Evolutionary conservation across 371 early-diverging fungal genomes (phyloP).

Genomic region (Rhizopus sp.): DNA sequence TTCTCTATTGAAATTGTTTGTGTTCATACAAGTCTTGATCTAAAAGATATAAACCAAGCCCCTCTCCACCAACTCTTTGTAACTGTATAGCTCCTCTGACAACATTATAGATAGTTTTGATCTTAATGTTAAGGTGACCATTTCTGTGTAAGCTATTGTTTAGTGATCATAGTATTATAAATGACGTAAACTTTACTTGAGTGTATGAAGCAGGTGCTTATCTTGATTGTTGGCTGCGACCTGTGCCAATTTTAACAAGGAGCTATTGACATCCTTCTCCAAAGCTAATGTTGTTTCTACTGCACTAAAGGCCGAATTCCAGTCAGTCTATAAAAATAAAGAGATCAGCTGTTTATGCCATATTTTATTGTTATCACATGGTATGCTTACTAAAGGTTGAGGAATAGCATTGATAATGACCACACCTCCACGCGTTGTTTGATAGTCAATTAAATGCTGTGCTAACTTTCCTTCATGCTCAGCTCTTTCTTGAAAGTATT

Average conservation of each 20-base stretch:
- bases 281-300: conserved; percentile 41
- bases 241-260: conserved; percentile 55
- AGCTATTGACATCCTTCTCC: conserved; percentile 63
- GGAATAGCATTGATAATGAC: conserved; percentile 39
- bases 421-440: conserved; percentile 62
- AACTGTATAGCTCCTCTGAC: conserved; percentile 53
- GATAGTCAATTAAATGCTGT: conserved; percentile 62
- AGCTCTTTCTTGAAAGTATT: conserved; percentile 60
- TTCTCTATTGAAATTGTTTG: conserved; percentile 14
- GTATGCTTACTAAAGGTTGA: conserved; percentile 35
- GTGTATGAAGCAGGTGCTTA: conserved; percentile 55
- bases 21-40: conserved; percentile 44
- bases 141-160: conserved; percentile 17
- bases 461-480: conserved; percentile 53
- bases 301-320: conserved; percentile 41
- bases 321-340: conserved; percentile 29
- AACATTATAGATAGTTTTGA: conserved; percentile 49
- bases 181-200: conserved; percentile 44
- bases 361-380: too few relatives aligned
- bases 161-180: background rate
- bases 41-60: conserved; percentile 52
- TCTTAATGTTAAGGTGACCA: conserved; percentile 38
- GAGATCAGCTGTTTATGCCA: background rate
- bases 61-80: conserved; percentile 53
- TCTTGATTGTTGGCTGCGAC: conserved; percentile 54